These are phyloP conservation scores for Pseudogymnoascus sp. DNA, from an alignment of 2,329 filamentous ascomycete genomes.

Conservation along the genomic window DNA sequence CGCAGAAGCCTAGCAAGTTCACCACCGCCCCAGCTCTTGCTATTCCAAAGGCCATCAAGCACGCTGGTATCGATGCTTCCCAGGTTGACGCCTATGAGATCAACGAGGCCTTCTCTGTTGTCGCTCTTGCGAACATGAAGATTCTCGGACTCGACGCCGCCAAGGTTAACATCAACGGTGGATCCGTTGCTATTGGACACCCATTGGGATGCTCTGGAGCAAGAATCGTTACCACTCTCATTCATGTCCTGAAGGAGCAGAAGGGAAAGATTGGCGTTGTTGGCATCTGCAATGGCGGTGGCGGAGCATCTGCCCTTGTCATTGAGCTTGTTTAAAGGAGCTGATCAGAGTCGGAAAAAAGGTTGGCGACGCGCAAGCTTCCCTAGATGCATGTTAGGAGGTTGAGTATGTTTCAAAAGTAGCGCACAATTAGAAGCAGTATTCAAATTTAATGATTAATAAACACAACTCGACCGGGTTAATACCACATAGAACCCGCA, in stretches of 20 bases:
- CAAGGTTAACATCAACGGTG: conserved; percentile 92
- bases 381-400: not conserved
- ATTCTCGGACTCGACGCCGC: conserved; percentile 68
- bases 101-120: conserved; percentile 98
- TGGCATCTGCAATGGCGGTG: conserved; percentile 96
- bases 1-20: conserved; percentile 86
- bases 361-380: conserved; percentile 3
- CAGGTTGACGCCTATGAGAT: conserved; percentile 93
- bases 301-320: conserved; percentile 87
- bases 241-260: conserved; percentile 82
- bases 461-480: not conserved
- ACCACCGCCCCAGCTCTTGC: conserved; percentile 88
- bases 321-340: conserved; percentile 50
- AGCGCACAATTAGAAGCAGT: conserved; percentile 7
- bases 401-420: conserved; percentile 6
- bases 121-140: conserved; percentile 94
- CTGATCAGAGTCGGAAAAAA: not conserved
- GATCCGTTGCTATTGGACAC: conserved; percentile 91
- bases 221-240: conserved; percentile 82
- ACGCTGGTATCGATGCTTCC: conserved; percentile 71
- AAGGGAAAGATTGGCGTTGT: conserved; percentile 88
- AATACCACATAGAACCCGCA: not conserved
- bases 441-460: conserved; percentile 7
- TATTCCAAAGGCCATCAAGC: conserved; percentile 94
- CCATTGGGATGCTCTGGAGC: conserved; percentile 90